These are phyloP conservation scores for Pestalotiopsis sp. DNA, from an alignment of 2,329 filamentous ascomycete genomes.

Conservation along the genomic window DNA sequence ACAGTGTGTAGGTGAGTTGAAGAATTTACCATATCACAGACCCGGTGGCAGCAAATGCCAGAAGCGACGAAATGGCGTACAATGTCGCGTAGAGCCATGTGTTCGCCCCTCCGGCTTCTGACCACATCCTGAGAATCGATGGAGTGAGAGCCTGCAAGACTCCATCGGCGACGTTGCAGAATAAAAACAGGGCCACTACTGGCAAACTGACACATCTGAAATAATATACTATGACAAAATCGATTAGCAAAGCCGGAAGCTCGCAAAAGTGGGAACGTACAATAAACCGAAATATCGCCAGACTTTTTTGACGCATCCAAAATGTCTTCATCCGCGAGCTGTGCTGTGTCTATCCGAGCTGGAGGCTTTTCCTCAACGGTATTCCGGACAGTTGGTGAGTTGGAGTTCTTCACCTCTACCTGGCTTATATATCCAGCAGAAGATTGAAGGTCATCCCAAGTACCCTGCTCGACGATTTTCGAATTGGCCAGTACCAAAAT, in stretches of 20 bases:
- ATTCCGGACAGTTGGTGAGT: neutral
- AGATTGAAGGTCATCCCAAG: slow-evolving; percentile 13
- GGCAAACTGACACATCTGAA: neutral
- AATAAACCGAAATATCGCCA: neutral
- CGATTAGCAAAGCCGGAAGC: neutral
- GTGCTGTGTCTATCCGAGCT: neutral
- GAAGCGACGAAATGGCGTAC: neutral
- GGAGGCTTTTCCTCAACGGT: neutral
- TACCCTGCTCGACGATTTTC: slow-evolving; percentile 29
- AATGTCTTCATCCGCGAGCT: neutral
- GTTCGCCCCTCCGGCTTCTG: neutral
- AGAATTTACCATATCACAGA: neutral
- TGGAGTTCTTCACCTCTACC: neutral
- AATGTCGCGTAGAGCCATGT: neutral
- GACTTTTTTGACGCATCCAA: neutral
- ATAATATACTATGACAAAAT: neutral
- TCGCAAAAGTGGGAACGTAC: neutral
- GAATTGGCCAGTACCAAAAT: slow-evolving; percentile 32
- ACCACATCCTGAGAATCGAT: neutral
- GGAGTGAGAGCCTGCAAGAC: neutral
- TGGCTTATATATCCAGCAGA: neutral
- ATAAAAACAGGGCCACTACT: neutral
- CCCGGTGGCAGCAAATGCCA: neutral
- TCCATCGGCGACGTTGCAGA: neutral
- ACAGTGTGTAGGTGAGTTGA: neutral